A percentile compares a stretch with the other conserved stretches of the same genome.
phyloP scores from a whole-genome alignment of 2,329 filamentous ascomycete species.

The Arachnopeziza araneosa region DNA sequence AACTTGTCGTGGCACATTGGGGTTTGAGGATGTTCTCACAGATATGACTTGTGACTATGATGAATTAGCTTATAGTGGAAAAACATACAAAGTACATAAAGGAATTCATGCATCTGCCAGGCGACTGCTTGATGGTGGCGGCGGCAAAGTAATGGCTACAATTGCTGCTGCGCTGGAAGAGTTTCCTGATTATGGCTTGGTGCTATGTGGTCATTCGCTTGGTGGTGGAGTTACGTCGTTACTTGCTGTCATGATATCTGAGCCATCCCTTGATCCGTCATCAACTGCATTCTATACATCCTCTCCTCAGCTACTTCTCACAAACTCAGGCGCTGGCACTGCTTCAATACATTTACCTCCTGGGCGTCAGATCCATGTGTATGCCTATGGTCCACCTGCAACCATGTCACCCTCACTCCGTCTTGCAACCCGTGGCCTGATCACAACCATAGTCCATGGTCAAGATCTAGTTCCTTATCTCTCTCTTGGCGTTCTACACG shows the following conservation, averaged over 20 bases:
- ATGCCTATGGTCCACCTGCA: constrained; percentile 70
- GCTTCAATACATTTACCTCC: constrained; percentile 47
- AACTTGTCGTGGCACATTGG: constrained; percentile 49
- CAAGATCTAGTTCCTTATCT: constrained; percentile 69
- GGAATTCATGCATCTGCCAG: constrained; percentile 51
- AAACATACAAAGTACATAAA: constrained; percentile 49
- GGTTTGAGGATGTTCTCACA: constrained; percentile 51
- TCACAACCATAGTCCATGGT: constrained; percentile 69
- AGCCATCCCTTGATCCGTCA: constrained; percentile 34
- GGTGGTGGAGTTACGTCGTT: constrained; percentile 51
- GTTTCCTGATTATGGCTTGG: constrained; percentile 49
- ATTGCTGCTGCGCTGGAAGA: constrained; percentile 47
- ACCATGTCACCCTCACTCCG: constrained; percentile 67
- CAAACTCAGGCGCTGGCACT: constrained; percentile 44
- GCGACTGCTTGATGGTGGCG: constrained; percentile 43
- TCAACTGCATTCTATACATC: constrained; percentile 48
- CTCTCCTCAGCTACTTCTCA: constrained; percentile 64
- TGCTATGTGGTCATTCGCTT: constrained; percentile 50
- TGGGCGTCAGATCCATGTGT: constrained; percentile 70
- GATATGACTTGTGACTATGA: constrained; percentile 54
- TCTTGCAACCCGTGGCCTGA: constrained; percentile 64
- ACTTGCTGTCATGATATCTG: constrained; percentile 48
- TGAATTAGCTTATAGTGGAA: constrained; percentile 42
- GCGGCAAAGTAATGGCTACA: constrained; percentile 46
- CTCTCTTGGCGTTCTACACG: constrained; percentile 67